Conservation (phyloP, 768 basidiomycete genomes). For the Clitopilus passeckerianus region DNA sequence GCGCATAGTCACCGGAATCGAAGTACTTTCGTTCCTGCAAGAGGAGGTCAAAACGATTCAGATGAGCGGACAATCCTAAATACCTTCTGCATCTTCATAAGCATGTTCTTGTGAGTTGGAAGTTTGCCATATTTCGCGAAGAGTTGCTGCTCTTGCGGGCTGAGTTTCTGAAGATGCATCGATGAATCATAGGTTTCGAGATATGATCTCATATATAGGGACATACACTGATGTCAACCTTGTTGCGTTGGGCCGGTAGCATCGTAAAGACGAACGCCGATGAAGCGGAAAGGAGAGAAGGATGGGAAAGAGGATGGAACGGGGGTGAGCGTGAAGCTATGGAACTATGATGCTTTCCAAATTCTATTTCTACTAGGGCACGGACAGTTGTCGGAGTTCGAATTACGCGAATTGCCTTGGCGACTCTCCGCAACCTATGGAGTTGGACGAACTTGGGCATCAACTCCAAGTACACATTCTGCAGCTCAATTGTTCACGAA, state of each 20-base stretch:
- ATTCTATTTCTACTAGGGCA: neutral
- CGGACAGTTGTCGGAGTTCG: neutral
- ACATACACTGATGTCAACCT: constrained; percentile 90
- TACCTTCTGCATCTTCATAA: constrained; percentile 96
- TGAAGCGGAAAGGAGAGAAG: constrained; percentile 20
- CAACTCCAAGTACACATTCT: neutral
- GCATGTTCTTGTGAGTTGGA: constrained; percentile 88
- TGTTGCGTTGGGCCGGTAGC: constrained; percentile 80
- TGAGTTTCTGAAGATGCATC: constrained; percentile 55
- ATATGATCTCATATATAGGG: neutral
- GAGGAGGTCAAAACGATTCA: constrained; percentile 10
- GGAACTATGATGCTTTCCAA: neutral
- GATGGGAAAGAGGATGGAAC: constrained; percentile 8
- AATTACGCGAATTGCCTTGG: constrained; percentile 1
- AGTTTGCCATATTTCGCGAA: constrained; percentile 94
- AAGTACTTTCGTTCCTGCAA: constrained; percentile 96
- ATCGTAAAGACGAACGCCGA: constrained; percentile 33
- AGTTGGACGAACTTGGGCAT: neutral
- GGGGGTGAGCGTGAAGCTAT: constrained; percentile 1
- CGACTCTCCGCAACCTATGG: neutral
- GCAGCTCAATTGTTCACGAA: no score
- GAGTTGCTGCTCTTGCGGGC: constrained; percentile 88
- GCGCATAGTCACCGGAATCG: constrained; percentile 97
- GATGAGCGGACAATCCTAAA: constrained; percentile 7
- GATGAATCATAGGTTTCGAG: constrained; percentile 15